Base-by-base conservation (phyloP, 441 rosid genomes). In the Erodium moschatum region DNA sequence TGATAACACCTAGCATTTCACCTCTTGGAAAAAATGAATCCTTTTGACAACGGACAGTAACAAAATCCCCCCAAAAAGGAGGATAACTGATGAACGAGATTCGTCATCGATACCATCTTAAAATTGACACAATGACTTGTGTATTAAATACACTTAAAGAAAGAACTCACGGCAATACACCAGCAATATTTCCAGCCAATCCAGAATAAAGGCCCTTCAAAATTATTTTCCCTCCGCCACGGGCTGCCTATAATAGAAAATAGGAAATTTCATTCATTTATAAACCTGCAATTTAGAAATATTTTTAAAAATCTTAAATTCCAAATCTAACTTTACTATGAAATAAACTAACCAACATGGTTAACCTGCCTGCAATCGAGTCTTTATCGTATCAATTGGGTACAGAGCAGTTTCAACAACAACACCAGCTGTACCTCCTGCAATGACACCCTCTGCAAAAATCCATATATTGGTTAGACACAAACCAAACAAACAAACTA, bases 341-440 rank as follows among this genome's bases (percentile, higher is more conserved):
- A 31, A 38, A 38, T 38, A 38, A 38, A 38, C 42, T 7, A 38
- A 38, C 6, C 62, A 56, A 35, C 72, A 58, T 69, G n/a, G 4
- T 72, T 63, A 79, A 86, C 86, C 71, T 79, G 82, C 93, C 87
- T 86, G 93, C 74, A 88, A 85, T 72, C 90, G 77, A 8, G 93
- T 88, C 83, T 88, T 88, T 75, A 88, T 86, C 0, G 93, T 88
- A 74, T 86, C 93, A 62, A 88, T 88, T 21, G 90, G 93, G 75
- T 88, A 88, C 42, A 88, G 75, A 72, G 87, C 89, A 38, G 89
- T 83, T 77, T 88, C 93, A 73, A 86, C 90, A 50, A 88, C 90
- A 76, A 85, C 93, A 65, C 90, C 93, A 78, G 90, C 90, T 29
- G 89, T 82, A 69, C 90, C 90, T 76, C 93, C 93, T 19, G 90